Conservation (phyloP, 2,329 filamentous ascomycete species). For the Stromatinia cepivora region DNA sequence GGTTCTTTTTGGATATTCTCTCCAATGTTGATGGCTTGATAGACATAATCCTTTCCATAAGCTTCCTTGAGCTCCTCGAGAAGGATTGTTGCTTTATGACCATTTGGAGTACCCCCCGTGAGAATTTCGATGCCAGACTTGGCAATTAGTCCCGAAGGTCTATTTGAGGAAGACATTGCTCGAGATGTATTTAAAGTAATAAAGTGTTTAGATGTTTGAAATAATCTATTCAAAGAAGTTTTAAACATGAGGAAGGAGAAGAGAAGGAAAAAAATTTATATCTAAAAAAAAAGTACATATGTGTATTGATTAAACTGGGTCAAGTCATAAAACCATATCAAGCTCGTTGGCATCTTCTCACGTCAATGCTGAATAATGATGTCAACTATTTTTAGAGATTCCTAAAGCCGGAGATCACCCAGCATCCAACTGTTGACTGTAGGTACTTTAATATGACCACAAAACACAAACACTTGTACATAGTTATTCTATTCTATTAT, state of each 20-base stretch:
- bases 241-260: conserved; percentile 34
- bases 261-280: conserved; percentile 11
- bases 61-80: conserved; percentile 67
- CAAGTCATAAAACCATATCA: background rate
- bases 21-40: conserved; percentile 58
- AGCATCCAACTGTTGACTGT: background rate
- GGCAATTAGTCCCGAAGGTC: conserved; percentile 58
- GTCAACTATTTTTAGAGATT: background rate
- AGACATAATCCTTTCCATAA: conserved; percentile 61
- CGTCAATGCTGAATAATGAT: background rate
- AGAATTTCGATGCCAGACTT: conserved; percentile 65
- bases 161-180: conserved; percentile 32
- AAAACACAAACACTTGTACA: background rate
- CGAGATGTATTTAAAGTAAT: conserved; percentile 14
- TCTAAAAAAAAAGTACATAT: no score
- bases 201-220: conserved; percentile 33
- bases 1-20: conserved; percentile 66
- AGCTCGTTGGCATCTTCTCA: no score
- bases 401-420: background rate
- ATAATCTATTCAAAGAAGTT: conserved; percentile 31
- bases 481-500: background rate
- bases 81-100: conserved; percentile 59
- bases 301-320: background rate
- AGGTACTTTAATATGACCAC: background rate
- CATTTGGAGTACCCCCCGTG: conserved; percentile 57